Conservation (phyloP, 139 green algal species). For the Auxenochlorella protothecoides region DNA sequence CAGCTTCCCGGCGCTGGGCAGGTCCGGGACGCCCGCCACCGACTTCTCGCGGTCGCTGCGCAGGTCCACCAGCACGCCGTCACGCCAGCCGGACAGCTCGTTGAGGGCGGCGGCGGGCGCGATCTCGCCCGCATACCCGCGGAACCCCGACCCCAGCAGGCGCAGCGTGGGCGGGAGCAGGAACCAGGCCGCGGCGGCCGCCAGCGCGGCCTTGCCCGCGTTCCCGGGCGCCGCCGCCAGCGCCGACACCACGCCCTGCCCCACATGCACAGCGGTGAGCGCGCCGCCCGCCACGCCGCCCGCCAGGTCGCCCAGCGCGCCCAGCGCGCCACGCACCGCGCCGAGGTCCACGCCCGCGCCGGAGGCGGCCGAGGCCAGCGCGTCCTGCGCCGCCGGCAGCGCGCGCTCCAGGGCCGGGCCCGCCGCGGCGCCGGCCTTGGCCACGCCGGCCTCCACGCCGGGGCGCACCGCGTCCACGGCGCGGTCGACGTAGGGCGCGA, state of each 20-base stretch:
- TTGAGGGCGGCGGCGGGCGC: conserved; percentile 55
- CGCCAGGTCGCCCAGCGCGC: conserved; percentile 40
- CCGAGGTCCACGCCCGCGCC: no score
- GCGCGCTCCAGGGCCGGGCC: conserved; percentile 3
- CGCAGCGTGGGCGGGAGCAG: no score
- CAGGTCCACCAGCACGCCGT: conserved; percentile 71
- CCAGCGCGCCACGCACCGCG: conserved; percentile 8
- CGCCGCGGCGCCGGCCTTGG: not conserved
- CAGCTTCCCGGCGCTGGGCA: conserved; percentile 39
- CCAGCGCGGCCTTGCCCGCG: no score
- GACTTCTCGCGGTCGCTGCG: conserved; percentile 65
- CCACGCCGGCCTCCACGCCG: conserved; percentile 20
- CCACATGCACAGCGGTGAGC: not conserved
- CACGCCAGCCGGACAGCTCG: conserved; percentile 30
- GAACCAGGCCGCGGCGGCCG: no score
- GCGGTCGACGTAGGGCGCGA: conserved; percentile 49
- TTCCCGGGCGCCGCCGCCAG: no score
- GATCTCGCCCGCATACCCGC: conserved; percentile 28
- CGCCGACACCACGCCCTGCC: conserved; percentile 1
- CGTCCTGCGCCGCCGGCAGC: not conserved
- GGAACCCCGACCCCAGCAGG: no score
- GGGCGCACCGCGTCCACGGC: conserved; percentile 32
- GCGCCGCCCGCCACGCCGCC: conserved; percentile 11
- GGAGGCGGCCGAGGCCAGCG: no score
- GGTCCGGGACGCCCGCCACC: conserved; percentile 58